phyloP scores from a whole-genome alignment of 1,284 basidiomycete species.

The Cystobasidium sp. region DNA sequence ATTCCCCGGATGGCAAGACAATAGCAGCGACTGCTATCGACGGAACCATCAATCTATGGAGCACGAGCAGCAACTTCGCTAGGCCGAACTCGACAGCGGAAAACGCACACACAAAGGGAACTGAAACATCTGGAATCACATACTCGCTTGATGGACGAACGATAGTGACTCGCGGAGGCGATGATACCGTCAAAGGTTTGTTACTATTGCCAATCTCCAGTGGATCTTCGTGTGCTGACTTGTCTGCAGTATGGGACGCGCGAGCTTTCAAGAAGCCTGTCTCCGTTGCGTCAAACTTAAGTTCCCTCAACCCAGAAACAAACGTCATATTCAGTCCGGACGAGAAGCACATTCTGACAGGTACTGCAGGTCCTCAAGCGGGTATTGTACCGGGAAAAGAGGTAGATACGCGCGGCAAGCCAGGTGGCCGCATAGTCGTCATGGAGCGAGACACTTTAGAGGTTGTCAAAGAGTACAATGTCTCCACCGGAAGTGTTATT shows the following conservation, averaged over 20 bases:
- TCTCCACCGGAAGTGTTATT: constrained; percentile 72
- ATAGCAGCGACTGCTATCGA: constrained; percentile 88
- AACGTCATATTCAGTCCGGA: constrained; percentile 93
- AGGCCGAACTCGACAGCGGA: constrained; percentile 79
- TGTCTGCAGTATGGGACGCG: constrained; percentile 82
- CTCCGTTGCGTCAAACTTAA: constrained; percentile 65
- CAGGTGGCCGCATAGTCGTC: constrained; percentile 70
- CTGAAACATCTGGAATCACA: constrained; percentile 78
- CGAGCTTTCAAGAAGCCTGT: constrained; percentile 85
- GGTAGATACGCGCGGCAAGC: constrained; percentile 63
- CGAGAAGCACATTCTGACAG: constrained; percentile 82
- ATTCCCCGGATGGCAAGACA: constrained; percentile 75
- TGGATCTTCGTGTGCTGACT: constrained; percentile 33
- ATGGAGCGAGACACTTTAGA: constrained; percentile 71
- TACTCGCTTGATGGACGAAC: constrained; percentile 83
- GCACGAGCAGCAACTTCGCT: constrained; percentile 85
- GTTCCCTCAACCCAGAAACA: constrained; percentile 84
- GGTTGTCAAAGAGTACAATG: constrained; percentile 66
- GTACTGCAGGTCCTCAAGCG: constrained; percentile 60
- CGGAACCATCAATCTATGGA: constrained; percentile 91
- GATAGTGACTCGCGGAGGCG: constrained; percentile 83
- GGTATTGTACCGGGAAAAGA: constrained; percentile 53
- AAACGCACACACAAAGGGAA: constrained; percentile 79
- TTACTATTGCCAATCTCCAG: constrained; percentile 49
- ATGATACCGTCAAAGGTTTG: constrained; percentile 91